Evolutionary conservation across 495 filamentous ascomycete species (phyloP), one percentile per base, ranked within the genome.

Genomic region (Lophium mytilinum): DNA sequence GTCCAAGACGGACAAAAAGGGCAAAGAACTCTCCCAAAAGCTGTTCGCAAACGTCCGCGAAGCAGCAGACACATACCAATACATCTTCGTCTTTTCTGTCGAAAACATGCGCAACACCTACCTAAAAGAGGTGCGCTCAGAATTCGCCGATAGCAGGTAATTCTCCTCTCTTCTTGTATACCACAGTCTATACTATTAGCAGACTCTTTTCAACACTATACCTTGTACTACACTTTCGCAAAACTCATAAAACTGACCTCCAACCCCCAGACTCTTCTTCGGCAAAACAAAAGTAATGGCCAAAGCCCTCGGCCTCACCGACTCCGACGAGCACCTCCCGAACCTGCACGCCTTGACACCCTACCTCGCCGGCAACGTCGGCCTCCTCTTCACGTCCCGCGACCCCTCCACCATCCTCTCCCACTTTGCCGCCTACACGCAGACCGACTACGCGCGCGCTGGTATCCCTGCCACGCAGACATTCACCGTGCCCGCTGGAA

Each of bases 21-120:
- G 85, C 72, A 88, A 89, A 73, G 91, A 96, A 72, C 82, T 92
- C 61, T 90, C 90, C 70, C 77, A 90, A 65, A 85, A 84, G 55
- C 85, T 96, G 35, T 95, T 92, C 75, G 78, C 82, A 70, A 89
- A 89, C 66, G 85, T 98, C 56, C 88, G 86, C 65, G 88, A 91
- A 76, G 85, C 80, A 69, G 76, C 95, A 57, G 87, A 90, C 64
- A 73, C 85, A 65, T 94, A 93, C 80, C 83, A 90, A 66, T 83
- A 90, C 74, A 85, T 90, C 74, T 92, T 93, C 75, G 88, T 96
- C 71, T 95, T 97, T 72, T 79, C 79, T 57, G 84, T 97, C 55
- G 86, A 95, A 68, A 97, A 98, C 78, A 98, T 98, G 93, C 89
- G 93, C 63, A 98, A 98, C 72, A 95, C 87, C 41, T 90, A 96